Conservation (phyloP, 257 asterid genomes). For the Knoxia roxburghii region DNA sequence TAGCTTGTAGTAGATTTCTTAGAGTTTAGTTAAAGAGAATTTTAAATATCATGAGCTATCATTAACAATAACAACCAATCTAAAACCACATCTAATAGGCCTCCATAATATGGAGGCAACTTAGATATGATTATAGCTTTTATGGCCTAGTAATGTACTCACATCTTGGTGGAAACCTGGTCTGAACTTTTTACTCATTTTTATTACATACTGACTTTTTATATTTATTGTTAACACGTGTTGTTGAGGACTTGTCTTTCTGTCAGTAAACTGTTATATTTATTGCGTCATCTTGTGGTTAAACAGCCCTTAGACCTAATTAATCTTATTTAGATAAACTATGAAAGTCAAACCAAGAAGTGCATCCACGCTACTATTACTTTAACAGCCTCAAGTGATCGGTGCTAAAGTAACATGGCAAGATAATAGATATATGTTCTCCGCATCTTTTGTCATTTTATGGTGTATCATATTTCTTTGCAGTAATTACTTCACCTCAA, state of each 20-base stretch:
- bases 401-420: not conserved
- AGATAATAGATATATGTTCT: not conserved
- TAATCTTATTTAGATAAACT: too few relatives aligned
- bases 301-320: not conserved
- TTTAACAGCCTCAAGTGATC: not conserved
- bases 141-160: not conserved
- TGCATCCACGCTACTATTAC: not conserved
- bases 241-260: not conserved
- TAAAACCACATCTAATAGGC: not conserved
- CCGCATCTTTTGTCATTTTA: slow-evolving; percentile 10
- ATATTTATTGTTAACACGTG: not conserved
- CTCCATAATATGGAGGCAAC: not conserved
- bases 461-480: slow-evolving; percentile 19
- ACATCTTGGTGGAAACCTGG: not conserved
- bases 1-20: not conserved
- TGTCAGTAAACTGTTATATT: not conserved
- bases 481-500: slow-evolving; percentile 93
- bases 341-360: not conserved
- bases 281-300: not conserved
- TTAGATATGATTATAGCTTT: not conserved
- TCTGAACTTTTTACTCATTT: not conserved
- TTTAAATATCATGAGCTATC: not conserved
- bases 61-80: not conserved
- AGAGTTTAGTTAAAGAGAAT: too few relatives aligned
- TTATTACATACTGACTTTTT: not conserved